Evolutionary conservation across 352 stramenopile species (phyloP).

Genomic region (Phytophthora pini): DNA sequence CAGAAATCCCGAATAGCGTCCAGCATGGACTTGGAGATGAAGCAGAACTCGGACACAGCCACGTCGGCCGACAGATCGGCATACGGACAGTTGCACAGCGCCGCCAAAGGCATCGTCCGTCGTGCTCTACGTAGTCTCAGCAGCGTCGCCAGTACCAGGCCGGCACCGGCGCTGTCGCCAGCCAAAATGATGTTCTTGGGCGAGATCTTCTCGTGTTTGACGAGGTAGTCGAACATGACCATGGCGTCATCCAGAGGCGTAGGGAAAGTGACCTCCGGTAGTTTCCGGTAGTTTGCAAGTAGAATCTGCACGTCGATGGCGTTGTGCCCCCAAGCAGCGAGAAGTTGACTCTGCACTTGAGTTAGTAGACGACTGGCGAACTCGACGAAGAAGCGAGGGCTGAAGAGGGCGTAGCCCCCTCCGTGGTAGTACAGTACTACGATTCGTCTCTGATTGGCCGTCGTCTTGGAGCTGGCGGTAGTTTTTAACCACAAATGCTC

Average conservation of each 20-base stretch:
- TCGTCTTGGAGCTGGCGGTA: neutral
- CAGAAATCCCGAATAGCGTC: constrained; percentile 47
- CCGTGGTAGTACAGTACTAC: constrained; percentile 70
- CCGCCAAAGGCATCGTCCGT: constrained; percentile 38
- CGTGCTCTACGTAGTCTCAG: constrained; percentile 39
- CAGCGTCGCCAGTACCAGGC: constrained; percentile 51
- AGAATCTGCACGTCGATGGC: constrained; percentile 48
- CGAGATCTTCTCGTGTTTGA: constrained; percentile 30
- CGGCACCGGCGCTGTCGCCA: constrained; percentile 62
- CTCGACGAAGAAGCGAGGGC: constrained; percentile 56
- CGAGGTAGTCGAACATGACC: constrained; percentile 54
- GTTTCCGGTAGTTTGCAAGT: constrained; percentile 77
- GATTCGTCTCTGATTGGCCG: constrained; percentile 23
- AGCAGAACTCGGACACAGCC: constrained; percentile 48
- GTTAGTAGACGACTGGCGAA: constrained; percentile 51
- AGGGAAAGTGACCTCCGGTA: constrained; percentile 51
- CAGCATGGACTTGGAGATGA: constrained; percentile 51
- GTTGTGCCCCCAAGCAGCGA: neutral
- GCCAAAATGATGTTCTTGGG: constrained; percentile 46
- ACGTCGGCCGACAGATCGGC: constrained; percentile 47
- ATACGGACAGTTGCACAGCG: constrained; percentile 56
- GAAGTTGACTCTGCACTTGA: constrained; percentile 26
- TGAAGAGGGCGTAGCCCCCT: constrained; percentile 63
- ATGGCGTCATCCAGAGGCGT: constrained; percentile 55
- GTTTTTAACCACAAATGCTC: constrained; percentile 56